Percentiles rank a stretch among this genome's conserved stretches.
Conservation (phyloP, 2,329 filamentous ascomycete species). For the Aspergillus neotritici region DNA sequence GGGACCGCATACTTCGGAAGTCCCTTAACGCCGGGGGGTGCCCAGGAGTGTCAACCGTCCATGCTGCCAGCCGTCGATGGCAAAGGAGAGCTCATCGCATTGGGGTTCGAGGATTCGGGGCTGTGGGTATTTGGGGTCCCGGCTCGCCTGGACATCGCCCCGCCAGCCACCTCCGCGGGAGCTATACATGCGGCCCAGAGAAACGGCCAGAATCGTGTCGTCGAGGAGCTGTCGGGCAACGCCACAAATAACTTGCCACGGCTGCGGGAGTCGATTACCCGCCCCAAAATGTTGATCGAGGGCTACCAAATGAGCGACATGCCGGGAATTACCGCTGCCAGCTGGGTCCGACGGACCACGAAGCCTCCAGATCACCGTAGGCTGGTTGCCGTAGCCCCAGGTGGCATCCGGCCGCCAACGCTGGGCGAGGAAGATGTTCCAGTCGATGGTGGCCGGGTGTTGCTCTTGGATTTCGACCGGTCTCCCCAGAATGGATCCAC, state of each 20-base stretch:
- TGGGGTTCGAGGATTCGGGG: slow-evolving; percentile 66
- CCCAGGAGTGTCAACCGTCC: slow-evolving; percentile 59
- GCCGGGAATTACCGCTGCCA: slow-evolving; percentile 60
- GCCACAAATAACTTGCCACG: slow-evolving; percentile 22
- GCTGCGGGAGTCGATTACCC: slow-evolving; percentile 30
- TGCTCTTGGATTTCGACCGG: slow-evolving; percentile 69
- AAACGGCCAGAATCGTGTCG: background rate
- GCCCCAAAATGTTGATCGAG: slow-evolving; percentile 63
- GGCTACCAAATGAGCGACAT: slow-evolving; percentile 62
- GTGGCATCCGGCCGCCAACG: slow-evolving; percentile 55
- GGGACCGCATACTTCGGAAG: slow-evolving; percentile 76
- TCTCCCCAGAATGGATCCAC: slow-evolving; percentile 51
- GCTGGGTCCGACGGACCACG: slow-evolving; percentile 61
- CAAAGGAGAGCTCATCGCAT: slow-evolving; percentile 64
- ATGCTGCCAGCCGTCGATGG: slow-evolving; percentile 65
- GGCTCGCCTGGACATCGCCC: slow-evolving; percentile 59
- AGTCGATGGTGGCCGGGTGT: slow-evolving; percentile 70
- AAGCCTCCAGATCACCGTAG: slow-evolving; percentile 46
- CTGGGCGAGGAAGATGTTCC: slow-evolving; percentile 69
- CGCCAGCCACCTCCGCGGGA: slow-evolving; percentile 25
- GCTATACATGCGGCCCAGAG: slow-evolving; percentile 1
- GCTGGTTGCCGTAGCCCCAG: slow-evolving; percentile 67
- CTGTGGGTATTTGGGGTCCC: slow-evolving; percentile 77
- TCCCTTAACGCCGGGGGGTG: slow-evolving; percentile 44
- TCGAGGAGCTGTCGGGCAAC: slow-evolving; percentile 1